Conservation (phyloP, 805 yeast genomes). For the Tetrapisispora fleetii region DNA sequence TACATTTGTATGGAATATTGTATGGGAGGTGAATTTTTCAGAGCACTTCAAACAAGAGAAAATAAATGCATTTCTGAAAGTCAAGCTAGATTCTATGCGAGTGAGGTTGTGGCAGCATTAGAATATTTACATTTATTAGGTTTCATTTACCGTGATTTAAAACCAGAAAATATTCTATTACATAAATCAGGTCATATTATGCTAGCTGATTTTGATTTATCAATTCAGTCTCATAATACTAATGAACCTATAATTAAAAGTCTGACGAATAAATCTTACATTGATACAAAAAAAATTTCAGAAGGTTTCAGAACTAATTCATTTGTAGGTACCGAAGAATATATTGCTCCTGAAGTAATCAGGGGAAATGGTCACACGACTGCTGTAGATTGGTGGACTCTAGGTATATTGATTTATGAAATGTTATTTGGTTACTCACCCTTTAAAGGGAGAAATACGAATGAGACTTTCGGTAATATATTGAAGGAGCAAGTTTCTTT, state of each 20-base stretch:
- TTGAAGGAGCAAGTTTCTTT: slow-evolving; percentile 76
- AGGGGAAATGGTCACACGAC: slow-evolving; percentile 95
- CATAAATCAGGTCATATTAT: slow-evolving; percentile 98
- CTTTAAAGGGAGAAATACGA: slow-evolving; percentile 83
- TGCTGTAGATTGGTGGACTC: slow-evolving; percentile 99
- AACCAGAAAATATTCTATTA: slow-evolving; percentile 88
- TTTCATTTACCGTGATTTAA: slow-evolving; percentile 88
- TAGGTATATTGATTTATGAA: slow-evolving; percentile 89
- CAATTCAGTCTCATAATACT: slow-evolving; percentile 72
- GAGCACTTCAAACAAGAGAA: slow-evolving; percentile 86
- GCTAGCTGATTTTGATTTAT: slow-evolving; percentile 92
- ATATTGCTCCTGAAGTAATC: slow-evolving; percentile 97
- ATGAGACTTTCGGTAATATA: slow-evolving; percentile 81
- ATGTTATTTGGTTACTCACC: slow-evolving; percentile 96
- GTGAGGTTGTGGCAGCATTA: slow-evolving; percentile 94
- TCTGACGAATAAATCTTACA: slow-evolving; percentile 7
- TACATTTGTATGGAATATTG: slow-evolving; percentile 98
- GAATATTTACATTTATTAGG: slow-evolving; percentile 96
- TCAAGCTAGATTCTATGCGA: slow-evolving; percentile 89
- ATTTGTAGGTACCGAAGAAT: slow-evolving; percentile 97
- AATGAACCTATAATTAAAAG: slow-evolving; percentile 50
- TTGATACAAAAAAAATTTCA: slow-evolving; percentile 90
- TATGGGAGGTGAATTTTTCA: slow-evolving; percentile 97
- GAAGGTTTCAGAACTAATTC: slow-evolving; percentile 96
- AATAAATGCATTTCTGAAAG: slow-evolving; percentile 76